Evolutionary conservation across 169 alveolate species (phyloP), one percentile per base, ranked within the genome.

Genomic region (Pseudocohnilembus persalinus): DNA sequence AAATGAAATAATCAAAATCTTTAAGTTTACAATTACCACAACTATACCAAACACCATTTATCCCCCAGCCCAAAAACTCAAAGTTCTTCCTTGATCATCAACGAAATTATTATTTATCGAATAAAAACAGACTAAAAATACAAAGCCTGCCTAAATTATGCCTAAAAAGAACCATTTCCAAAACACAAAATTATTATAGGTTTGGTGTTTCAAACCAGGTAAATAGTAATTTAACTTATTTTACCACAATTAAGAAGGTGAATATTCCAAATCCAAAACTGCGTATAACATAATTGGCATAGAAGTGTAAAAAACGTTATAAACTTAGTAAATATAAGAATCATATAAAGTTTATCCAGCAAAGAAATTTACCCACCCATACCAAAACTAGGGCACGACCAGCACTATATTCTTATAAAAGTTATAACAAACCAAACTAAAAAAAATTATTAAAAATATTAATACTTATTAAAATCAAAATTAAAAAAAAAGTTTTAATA

Each of bases 231-330:
- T 49, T 4, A 85, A 78, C 76, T 79, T 72, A 30, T 79, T 79
- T 28, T 79, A 29, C n/a, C 27, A 26, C 0, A 79, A 20, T 1
- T 49, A 33, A 16, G 35, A 29, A 6, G 84, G 64, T 29, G 74
- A 49, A 20, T 49, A 87, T 85, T 95, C 96, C 78, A 89, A 84
- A 84, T 93, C 96, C 74, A 85, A 90, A 0, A 95, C 81, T 0
- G 95, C 93, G 89, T 89, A 95, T 91, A 94, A 87, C 34, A 92
- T 88, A 49, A 95, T 92, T 26, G 96, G 96, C 33, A 93, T 49
- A 31, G 95, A 77, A 25, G 97, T 91, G 84, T 90, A 95, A 35
- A 91, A 77, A 1, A 93, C 81, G 77, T 93, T 93, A 85, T 85
- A 95, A 15, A 91, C 77, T 82, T 92, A 86, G 81, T 92, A 81